Percentiles rank a stretch among this genome's conserved stretches.
Evolutionary conservation across 306 rosid species (phyloP).

Genomic region (Fagus crenata): DNA sequence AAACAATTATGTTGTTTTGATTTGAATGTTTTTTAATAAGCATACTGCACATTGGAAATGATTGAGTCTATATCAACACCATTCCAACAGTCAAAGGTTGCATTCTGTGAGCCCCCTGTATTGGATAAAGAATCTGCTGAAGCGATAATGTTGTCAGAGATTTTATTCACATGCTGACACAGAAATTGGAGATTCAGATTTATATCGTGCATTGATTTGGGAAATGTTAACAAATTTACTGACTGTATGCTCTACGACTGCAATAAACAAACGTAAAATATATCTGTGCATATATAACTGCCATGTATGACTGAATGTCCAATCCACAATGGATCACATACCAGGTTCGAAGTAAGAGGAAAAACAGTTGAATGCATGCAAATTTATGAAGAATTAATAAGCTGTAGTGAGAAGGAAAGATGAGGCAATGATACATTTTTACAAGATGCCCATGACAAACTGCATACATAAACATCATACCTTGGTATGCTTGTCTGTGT

Average conservation of each 20-base stretch:
- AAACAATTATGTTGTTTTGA: background rate
- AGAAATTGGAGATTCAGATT: background rate
- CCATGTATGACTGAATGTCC: background rate
- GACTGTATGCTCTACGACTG: background rate
- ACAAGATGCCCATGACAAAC: too few species aligned
- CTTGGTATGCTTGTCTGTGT: background rate
- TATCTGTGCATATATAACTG: background rate
- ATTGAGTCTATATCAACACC: background rate
- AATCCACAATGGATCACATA: background rate
- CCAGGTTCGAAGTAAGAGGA: background rate
- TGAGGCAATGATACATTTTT: too few species aligned
- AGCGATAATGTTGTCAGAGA: background rate
- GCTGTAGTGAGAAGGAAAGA: background rate
- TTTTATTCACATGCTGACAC: background rate
- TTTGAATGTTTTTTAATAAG: background rate
- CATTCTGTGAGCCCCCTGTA: background rate
- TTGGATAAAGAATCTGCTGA: constrained; percentile 4
- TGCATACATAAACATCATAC: background rate
- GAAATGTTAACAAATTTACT: background rate
- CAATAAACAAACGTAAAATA: background rate
- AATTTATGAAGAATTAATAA: too few species aligned
- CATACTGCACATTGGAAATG: background rate
- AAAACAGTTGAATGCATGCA: background rate
- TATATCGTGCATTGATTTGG: background rate
- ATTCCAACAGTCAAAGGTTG: background rate